A percentile compares a stretch with the other conserved stretches of the same genome.
These are phyloP conservation scores for Aspergillus ochraceoroseus DNA, from an alignment of 2,329 filamentous ascomycete species.

Conservation along the genomic window DNA sequence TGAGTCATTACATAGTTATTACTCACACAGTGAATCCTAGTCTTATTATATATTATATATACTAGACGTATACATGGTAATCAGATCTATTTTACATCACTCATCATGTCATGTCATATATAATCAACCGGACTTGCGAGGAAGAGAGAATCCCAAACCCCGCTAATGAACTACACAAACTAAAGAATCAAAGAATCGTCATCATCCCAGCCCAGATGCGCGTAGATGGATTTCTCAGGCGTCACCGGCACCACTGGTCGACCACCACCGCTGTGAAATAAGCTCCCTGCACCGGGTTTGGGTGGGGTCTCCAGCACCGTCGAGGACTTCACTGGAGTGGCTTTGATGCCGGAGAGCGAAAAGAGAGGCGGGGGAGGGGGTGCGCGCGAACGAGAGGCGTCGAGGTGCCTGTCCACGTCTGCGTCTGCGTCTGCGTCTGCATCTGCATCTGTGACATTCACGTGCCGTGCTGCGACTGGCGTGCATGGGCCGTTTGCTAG, in stretches of 20 bases:
- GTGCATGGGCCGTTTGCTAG: slow-evolving; percentile 26
- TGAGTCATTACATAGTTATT: no score
- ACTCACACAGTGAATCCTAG: no score
- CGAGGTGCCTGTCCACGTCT: neutral
- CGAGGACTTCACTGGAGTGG: slow-evolving; percentile 15
- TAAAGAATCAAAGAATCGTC: slow-evolving; percentile 25
- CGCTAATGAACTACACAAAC: slow-evolving; percentile 6
- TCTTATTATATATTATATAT: no score
- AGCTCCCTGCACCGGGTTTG: slow-evolving; percentile 14
- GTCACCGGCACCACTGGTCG: slow-evolving; percentile 26
- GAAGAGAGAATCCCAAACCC: slow-evolving; percentile 7
- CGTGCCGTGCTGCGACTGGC: slow-evolving; percentile 27
- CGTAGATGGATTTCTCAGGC: slow-evolving; percentile 41
- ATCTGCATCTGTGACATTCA: slow-evolving; percentile 9
- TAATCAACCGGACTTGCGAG: no score
- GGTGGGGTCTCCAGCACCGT: slow-evolving; percentile 33
- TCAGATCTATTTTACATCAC: no score
- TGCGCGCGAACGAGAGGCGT: neutral
- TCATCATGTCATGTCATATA: no score
- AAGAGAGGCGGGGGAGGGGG: slow-evolving; percentile 6
- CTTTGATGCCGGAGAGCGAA: slow-evolving; percentile 7
- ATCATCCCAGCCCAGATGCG: slow-evolving; percentile 44
- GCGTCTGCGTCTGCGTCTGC: neutral
- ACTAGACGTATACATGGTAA: no score
- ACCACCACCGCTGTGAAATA: neutral